Evolutionary conservation across 148 eudicot genomes (phyloP).

Genomic region (Hydrangea macrophylla): DNA sequence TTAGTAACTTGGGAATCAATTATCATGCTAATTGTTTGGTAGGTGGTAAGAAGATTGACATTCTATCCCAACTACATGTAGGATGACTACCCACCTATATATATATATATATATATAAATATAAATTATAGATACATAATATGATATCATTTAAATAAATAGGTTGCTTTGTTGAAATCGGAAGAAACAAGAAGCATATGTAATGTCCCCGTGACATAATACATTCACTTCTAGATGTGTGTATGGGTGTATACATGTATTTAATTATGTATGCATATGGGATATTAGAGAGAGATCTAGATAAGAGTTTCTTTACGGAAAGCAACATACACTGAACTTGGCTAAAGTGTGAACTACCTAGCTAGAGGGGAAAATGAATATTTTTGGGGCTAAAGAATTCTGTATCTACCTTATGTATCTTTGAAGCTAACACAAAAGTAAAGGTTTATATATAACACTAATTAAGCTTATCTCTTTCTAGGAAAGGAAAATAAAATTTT

Average conservation of each 20-base stretch:
- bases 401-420: neutral
- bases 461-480: slow-evolving; percentile 12
- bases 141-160: too few relatives aligned
- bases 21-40: slow-evolving; percentile 1
- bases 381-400: neutral
- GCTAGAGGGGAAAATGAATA: too few relatives aligned
- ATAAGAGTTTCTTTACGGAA: slow-evolving; percentile 6
- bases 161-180: neutral
- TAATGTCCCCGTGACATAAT: too few relatives aligned
- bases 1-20: neutral
- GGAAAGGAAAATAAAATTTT: neutral
- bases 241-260: too few relatives aligned
- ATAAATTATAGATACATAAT: too few relatives aligned
- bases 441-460: neutral
- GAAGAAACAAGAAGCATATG: neutral
- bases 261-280: neutral
- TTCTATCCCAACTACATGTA: neutral
- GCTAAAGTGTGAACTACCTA: neutral
- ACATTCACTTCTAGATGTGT: too few relatives aligned
- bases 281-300: neutral
- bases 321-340: slow-evolving; percentile 5
- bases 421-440: slow-evolving; percentile 5
- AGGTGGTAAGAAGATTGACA: slow-evolving; percentile 7
- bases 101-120: too few relatives aligned
- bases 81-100: too few relatives aligned